Evolutionary conservation across 2,329 filamentous ascomycete genomes (phyloP).

Genomic region (Ophiosphaerella narmari): DNA sequence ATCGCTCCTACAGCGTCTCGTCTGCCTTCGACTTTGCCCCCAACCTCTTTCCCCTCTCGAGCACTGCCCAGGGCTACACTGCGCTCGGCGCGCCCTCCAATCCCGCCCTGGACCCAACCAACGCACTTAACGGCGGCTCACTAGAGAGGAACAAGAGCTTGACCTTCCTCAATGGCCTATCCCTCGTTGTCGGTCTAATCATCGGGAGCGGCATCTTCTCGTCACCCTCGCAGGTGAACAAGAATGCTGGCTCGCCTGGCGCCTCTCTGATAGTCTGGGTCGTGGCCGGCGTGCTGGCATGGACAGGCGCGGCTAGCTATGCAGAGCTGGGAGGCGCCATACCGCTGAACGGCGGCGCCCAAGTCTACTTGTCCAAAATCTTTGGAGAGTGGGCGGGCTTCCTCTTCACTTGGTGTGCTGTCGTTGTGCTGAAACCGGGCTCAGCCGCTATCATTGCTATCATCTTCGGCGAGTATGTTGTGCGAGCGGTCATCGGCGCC

Average conservation of each 20-base stretch:
- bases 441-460: conserved; percentile 93
- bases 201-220: conserved; percentile 98
- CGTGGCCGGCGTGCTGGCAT: conserved; percentile 87
- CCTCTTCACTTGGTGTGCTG: conserved; percentile 94
- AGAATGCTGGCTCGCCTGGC: conserved; percentile 87
- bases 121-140: conserved; percentile 71
- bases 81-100: conserved; percentile 79
- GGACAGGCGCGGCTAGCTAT: conserved; percentile 94
- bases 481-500: conserved; percentile 83
- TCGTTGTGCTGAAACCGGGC: conserved; percentile 91
- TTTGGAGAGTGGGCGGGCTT: conserved; percentile 94
- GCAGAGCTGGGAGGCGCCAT: conserved; percentile 96
- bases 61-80: conserved; percentile 77
- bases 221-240: conserved; percentile 89
- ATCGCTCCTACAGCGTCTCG: conserved; percentile 82
- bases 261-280: conserved; percentile 90
- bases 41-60: conserved; percentile 89
- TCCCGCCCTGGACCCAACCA: conserved; percentile 56
- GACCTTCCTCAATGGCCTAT: conserved; percentile 92
- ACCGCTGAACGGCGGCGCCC: conserved; percentile 89
- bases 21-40: conserved; percentile 96
- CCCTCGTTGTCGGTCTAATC: conserved; percentile 87
- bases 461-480: conserved; percentile 97
- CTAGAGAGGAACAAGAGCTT: conserved; percentile 95
- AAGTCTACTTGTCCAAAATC: conserved; percentile 94